Evolutionary conservation across 371 early-diverging fungal genomes (phyloP).

Genomic region (Mortierella polycephala): DNA sequence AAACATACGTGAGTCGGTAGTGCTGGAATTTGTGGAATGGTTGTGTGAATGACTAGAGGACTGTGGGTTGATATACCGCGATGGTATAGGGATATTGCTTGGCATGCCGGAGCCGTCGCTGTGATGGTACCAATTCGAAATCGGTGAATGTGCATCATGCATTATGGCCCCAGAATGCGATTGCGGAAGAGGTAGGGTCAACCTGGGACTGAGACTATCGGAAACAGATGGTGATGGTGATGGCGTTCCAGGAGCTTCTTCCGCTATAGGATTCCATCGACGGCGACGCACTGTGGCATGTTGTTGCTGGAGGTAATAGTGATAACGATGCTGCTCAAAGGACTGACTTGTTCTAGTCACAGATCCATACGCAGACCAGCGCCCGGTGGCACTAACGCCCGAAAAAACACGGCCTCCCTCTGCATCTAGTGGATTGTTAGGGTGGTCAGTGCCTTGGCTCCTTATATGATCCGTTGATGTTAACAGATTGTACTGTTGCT

Average conservation of each 20-base stretch:
- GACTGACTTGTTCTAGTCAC: conserved; percentile 7
- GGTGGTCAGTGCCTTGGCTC: background rate
- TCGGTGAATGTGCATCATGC: conserved; percentile 3
- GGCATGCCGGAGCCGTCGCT: background rate
- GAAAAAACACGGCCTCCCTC: conserved; percentile 4
- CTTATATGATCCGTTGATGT: background rate
- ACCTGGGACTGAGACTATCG: no score
- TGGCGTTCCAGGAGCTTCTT: no score
- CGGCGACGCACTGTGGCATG: background rate
- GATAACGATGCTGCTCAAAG: conserved; percentile 18
- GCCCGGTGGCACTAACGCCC: conserved; percentile 11
- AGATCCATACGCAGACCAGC: conserved; percentile 39
- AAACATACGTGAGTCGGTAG: conserved; percentile 1
- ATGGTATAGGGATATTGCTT: conserved; percentile 31
- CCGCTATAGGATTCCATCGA: background rate
- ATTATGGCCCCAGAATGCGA: background rate
- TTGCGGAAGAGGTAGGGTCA: background rate
- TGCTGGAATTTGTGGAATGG: background rate
- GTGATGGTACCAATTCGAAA: background rate
- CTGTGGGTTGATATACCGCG: conserved; percentile 28
- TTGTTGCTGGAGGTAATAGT: conserved; percentile 12
- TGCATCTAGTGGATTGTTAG: background rate
- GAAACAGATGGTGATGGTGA: no score
- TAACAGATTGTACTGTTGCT: background rate
- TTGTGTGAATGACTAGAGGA: conserved; percentile 8